These are phyloP conservation scores for Dendrostoma leiphaemia DNA, from an alignment of 2,329 filamentous ascomycete genomes.

Conservation along the genomic window DNA sequence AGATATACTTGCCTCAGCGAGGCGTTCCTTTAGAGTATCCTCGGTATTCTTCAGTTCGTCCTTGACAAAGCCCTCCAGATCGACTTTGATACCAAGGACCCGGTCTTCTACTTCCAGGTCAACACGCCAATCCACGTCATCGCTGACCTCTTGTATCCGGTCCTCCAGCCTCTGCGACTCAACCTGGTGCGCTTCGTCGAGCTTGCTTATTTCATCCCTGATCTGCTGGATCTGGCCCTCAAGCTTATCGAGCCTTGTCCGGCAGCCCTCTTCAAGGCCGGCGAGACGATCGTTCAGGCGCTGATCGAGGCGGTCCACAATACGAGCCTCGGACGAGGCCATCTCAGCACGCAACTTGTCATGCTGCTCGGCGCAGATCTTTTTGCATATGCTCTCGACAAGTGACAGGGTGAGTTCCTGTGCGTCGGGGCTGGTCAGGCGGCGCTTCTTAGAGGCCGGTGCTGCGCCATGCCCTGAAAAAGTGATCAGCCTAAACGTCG, in stretches of 20 bases:
- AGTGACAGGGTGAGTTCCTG: neutral
- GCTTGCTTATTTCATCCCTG: neutral
- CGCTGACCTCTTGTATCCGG: constrained; percentile 1
- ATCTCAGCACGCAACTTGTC: neutral
- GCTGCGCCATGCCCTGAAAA: neutral
- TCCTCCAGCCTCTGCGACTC: neutral
- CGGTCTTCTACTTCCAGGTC: constrained; percentile 3
- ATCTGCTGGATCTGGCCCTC: neutral
- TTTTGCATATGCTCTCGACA: constrained; percentile 7
- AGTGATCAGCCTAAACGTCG: neutral
- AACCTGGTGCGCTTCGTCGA: neutral
- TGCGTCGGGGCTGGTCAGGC: neutral
- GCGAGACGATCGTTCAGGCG: neutral
- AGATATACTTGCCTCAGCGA: constrained; percentile 3
- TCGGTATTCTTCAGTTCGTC: constrained; percentile 3
- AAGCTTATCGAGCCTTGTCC: neutral
- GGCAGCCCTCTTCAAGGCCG: neutral
- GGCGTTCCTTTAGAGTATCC: constrained; percentile 1
- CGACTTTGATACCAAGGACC: neutral
- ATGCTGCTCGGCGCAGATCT: neutral
- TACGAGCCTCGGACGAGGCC: neutral
- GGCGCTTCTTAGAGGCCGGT: constrained; percentile 5
- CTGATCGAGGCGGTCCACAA: neutral
- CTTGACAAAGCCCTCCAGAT: constrained; percentile 6
- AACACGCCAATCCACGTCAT: constrained; percentile 1